phyloP scores from a whole-genome alignment of 2,329 filamentous ascomycete genomes.

The Kalaharituber pfeilii region DNA sequence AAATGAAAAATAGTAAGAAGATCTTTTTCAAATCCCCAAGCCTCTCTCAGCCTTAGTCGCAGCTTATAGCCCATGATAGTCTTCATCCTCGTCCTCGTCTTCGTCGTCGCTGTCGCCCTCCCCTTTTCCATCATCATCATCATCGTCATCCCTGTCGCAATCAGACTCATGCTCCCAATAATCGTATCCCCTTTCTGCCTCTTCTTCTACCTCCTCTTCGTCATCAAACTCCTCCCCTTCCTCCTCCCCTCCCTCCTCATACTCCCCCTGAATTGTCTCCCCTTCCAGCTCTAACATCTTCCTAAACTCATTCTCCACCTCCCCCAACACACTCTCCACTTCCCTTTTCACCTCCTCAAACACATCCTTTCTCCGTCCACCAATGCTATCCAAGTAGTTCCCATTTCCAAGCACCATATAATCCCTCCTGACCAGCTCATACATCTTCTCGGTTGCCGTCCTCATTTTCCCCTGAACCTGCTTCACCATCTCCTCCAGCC shows the following conservation, averaged over 20 bases:
- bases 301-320: neutral
- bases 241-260: neutral
- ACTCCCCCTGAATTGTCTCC: neutral
- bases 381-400: too few species aligned
- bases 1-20: too few species aligned
- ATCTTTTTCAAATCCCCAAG: too few species aligned
- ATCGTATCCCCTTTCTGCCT: neutral
- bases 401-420: slow-evolving; percentile 2
- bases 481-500: slow-evolving; percentile 6
- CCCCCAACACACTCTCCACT: neutral
- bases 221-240: neutral
- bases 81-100: neutral
- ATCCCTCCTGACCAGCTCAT: slow-evolving; percentile 7
- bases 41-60: too few species aligned
- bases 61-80: too few species aligned
- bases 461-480: slow-evolving; percentile 4
- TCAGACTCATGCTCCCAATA: neutral
- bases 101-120: neutral
- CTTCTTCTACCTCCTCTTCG: neutral
- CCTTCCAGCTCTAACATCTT: neutral
- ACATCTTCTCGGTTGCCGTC: slow-evolving; percentile 9
- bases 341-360: neutral
- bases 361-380: neutral
- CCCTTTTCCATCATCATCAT: neutral
- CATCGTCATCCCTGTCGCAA: neutral